A percentile compares a stretch with the other conserved stretches of the same genome.
Evolutionary conservation across 441 rosid species (phyloP).

Genomic region (Aquilaria agallochum): DNA sequence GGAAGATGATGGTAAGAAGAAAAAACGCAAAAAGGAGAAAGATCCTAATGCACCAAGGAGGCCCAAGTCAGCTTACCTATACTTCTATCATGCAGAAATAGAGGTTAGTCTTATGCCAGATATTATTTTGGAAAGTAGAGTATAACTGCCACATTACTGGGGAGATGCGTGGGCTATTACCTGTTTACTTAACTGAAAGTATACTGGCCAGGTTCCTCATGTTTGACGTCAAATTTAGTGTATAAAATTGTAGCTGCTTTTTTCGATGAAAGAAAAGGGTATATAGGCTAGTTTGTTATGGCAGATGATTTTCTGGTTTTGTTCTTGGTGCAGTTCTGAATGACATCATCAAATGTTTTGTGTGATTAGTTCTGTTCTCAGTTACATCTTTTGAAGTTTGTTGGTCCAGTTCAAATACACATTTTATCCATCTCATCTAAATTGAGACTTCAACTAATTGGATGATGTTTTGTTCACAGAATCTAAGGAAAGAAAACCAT

Average conservation of each 20-base stretch:
- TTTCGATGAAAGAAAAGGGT: not conserved
- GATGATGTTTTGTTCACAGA: conserved; percentile 35
- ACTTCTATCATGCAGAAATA: conserved; percentile 79
- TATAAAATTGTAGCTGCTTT: not conserved
- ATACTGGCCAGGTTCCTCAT: not conserved
- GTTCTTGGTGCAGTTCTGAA: not conserved
- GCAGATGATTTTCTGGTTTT: not conserved
- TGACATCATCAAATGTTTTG: too few relatives aligned
- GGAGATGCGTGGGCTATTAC: not conserved
- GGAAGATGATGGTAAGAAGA: conserved; percentile 80
- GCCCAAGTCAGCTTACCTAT: conserved; percentile 77
- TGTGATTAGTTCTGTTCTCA: too few relatives aligned
- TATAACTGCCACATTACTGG: not conserved
- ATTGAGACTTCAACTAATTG: conserved; percentile 2
- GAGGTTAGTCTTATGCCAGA: conserved; percentile 47
- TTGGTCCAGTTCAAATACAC: too few relatives aligned
- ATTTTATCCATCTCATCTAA: not conserved
- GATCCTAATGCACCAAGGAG: conserved; percentile 99
- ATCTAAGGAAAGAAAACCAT: conserved; percentile 69
- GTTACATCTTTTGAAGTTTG: too few relatives aligned
- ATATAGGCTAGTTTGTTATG: too few relatives aligned
- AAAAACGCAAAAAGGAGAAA: conserved; percentile 77
- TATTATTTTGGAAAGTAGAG: not conserved
- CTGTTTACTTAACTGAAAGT: not conserved
- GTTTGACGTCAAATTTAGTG: not conserved